Base-by-base conservation (phyloP, 805 yeast species). In the Saccharomycopsis javanensis region DNA sequence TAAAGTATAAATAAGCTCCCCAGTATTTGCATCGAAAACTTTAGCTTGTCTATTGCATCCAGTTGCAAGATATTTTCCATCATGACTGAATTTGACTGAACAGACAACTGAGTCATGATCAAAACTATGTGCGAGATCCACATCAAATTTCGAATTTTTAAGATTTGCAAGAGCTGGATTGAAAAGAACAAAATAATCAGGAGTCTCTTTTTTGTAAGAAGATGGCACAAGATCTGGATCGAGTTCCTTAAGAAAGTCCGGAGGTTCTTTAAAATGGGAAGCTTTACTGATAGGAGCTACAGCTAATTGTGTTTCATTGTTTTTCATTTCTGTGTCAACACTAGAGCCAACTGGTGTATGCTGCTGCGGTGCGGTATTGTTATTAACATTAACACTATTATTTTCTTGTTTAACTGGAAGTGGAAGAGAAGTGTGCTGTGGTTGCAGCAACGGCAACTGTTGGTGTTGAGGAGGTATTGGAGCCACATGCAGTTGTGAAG, bases 11-110 rank as follows among this genome's bases (percentile, higher is more conserved):
- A 89, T 83, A 61, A 89, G 76, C 66, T 87, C 91, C 64, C 99
- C 98, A 20, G 96, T 86, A 66, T 85, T 86, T 54, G 91, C 97
- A 63, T 87, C 86, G 72, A 85, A 92, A 58, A 92, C 96, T 71
- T 91, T 97, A 2, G 98, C 94, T 48, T 95, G 81, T 69, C 90
- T 88, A 75, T 92, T 94, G 75, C 97, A 91, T 53, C 99, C 99
- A 15, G 98, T 92, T 27, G 98, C 99, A 64, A 92, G 77, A 68
- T 81, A 88, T 72, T 87, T 86, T 61, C 98, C 98, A 69, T 89
- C 96, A 62, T 82, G 82, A 58, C 91, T 83, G 75, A 94, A 92
- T 61, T 96, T 79, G 58, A 92, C 98, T 72, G 98, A 92, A 75
- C 98, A 94, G 54, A 92, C 98, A 50, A 92, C 98, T 1, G 96